phyloP scores from a whole-genome alignment of 1,284 basidiomycete species.

The Melampsora americana region DNA sequence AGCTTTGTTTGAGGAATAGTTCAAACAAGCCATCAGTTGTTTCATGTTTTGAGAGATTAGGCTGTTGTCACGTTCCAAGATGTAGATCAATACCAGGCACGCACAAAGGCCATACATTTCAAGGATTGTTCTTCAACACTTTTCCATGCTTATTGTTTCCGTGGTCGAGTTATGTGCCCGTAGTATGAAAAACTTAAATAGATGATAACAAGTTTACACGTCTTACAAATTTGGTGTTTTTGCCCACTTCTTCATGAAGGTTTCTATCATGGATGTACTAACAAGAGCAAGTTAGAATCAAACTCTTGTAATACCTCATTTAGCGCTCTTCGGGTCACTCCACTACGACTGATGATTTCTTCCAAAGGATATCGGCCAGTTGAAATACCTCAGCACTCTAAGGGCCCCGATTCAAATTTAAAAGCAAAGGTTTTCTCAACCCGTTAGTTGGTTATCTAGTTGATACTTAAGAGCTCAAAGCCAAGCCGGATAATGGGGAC shows the following conservation, averaged over 20 bases:
- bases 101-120: too few species aligned
- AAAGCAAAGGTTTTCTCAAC: not conserved
- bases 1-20: too few species aligned
- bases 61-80: too few species aligned
- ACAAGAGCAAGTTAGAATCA: slow-evolving; percentile 23
- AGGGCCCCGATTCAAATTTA: not conserved
- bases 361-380: slow-evolving; percentile 40
- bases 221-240: too few species aligned
- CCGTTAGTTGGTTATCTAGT: not conserved
- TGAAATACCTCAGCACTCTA: slow-evolving; percentile 38
- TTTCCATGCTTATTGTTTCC: too few species aligned
- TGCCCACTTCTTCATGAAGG: not conserved
- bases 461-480: not conserved
- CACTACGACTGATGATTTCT: slow-evolving; percentile 37
- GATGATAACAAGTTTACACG: too few species aligned
- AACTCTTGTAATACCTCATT: slow-evolving; percentile 42
- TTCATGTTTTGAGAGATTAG: too few species aligned
- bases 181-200: too few species aligned
- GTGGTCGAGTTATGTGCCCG: too few species aligned
- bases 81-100: too few species aligned
- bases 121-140: too few species aligned
- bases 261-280: slow-evolving; percentile 28
- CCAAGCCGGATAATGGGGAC: not conserved
- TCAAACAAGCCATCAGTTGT: too few species aligned
- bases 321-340: slow-evolving; percentile 23